These are phyloP conservation scores for Trichoderma reesei DNA, from an alignment of 495 filamentous ascomycete genomes.

Conservation along the genomic window DNA sequence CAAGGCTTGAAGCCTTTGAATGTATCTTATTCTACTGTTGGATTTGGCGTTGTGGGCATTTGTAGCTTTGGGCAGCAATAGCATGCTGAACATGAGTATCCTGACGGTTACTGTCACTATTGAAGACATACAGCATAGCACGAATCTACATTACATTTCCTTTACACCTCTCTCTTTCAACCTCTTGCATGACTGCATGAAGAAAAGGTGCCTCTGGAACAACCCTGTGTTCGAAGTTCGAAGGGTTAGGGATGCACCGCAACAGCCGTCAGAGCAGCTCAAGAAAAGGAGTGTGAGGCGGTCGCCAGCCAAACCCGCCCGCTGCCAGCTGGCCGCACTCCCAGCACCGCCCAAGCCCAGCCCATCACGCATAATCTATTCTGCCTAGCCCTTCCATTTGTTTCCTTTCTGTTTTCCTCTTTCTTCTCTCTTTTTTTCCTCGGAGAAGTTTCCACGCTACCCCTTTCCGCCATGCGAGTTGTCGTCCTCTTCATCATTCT, in stretches of 20 bases:
- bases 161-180: neutral
- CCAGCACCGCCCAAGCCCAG: neutral
- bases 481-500: neutral
- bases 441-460: neutral
- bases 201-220: neutral
- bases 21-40: neutral
- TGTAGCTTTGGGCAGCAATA: neutral
- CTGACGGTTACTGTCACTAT: too few species aligned
- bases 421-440: neutral
- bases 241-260: neutral
- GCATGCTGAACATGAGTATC: neutral
- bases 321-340: neutral
- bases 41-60: neutral
- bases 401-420: neutral
- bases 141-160: neutral
- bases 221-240: neutral
- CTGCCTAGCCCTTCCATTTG: too few species aligned
- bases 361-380: too few species aligned
- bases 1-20: neutral
- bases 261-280: neutral
- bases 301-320: neutral
- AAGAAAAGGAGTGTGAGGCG: neutral
- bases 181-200: neutral
- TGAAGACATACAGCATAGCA: neutral
- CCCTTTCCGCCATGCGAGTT: neutral